Conservation (phyloP, 495 filamentous ascomycete species). For the Penicillium pulvis region DNA sequence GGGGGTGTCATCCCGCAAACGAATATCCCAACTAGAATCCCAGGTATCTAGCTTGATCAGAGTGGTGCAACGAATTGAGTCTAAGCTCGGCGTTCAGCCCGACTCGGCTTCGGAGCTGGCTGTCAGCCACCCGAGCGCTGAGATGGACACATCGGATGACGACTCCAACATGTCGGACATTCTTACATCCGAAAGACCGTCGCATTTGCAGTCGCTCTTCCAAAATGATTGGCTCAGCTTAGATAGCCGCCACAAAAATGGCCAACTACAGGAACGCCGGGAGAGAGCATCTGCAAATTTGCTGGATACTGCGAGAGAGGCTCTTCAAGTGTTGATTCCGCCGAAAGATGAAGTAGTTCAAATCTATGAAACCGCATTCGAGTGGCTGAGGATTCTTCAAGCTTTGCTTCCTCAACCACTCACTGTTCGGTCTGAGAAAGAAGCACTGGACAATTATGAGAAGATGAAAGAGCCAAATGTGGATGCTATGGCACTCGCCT, state of each 20-base stretch:
- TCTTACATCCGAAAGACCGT: constrained; percentile 20
- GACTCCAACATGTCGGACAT: constrained; percentile 19
- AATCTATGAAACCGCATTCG: constrained; percentile 17
- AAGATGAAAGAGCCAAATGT: constrained; percentile 23
- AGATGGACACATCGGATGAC: constrained; percentile 1
- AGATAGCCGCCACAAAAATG: constrained; percentile 10
- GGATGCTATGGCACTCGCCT: constrained; percentile 25
- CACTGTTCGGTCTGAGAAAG: constrained; percentile 14
- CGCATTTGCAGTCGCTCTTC: constrained; percentile 30
- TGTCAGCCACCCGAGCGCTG: constrained; percentile 7
- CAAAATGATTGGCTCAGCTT: constrained; percentile 34
- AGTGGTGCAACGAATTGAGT: constrained; percentile 21
- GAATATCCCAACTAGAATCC: constrained; percentile 28
- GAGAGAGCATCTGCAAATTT: constrained; percentile 13
- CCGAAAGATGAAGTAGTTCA: constrained; percentile 19
- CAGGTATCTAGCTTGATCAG: constrained; percentile 25
- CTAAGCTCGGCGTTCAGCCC: constrained; percentile 18
- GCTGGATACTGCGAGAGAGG: constrained; percentile 10
- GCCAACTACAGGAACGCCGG: constrained; percentile 5
- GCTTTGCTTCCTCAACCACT: constrained; percentile 24
- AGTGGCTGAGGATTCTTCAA: constrained; percentile 26
- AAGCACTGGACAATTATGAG: constrained; percentile 23
- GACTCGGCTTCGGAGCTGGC: not conserved
- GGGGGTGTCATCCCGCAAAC: constrained; percentile 25
- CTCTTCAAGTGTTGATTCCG: constrained; percentile 27